phyloP scores from a whole-genome alignment of 2,329 filamentous ascomycete genomes.

The Cadophora luteo-olivacea region DNA sequence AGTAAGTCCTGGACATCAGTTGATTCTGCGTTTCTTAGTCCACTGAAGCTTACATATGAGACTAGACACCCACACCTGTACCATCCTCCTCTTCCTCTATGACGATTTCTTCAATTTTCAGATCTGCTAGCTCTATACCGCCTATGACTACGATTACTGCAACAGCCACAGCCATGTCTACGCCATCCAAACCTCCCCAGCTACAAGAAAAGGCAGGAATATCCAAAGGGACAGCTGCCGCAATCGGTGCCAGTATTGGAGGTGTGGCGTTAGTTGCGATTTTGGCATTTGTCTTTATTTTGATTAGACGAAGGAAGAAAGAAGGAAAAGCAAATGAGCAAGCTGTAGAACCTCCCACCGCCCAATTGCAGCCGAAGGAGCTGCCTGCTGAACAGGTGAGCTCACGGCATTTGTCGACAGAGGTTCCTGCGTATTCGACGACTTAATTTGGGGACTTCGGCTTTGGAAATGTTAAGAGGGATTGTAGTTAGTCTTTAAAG shows the following conservation, averaged over 20 bases:
- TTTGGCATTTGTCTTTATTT: not conserved
- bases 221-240: not conserved
- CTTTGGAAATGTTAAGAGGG: no score
- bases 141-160: not conserved
- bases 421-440: not conserved
- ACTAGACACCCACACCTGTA: no score
- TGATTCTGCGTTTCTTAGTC: no score
- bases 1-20: no score
- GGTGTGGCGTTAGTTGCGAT: not conserved
- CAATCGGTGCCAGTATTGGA: not conserved
- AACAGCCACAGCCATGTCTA: not conserved
- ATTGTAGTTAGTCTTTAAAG: no score
- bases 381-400: not conserved
- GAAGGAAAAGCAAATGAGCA: not conserved
- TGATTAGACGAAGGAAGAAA: not conserved
- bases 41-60: no score
- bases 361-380: not conserved
- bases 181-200: not conserved
- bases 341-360: not conserved
- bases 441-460: not conserved
- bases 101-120: no score
- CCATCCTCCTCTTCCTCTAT: no score
- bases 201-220: not conserved
- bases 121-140: no score
- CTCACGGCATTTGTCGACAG: not conserved